phyloP scores from a whole-genome alignment of 1,139 yeast species.

The Kluyveromyces sp. region DNA sequence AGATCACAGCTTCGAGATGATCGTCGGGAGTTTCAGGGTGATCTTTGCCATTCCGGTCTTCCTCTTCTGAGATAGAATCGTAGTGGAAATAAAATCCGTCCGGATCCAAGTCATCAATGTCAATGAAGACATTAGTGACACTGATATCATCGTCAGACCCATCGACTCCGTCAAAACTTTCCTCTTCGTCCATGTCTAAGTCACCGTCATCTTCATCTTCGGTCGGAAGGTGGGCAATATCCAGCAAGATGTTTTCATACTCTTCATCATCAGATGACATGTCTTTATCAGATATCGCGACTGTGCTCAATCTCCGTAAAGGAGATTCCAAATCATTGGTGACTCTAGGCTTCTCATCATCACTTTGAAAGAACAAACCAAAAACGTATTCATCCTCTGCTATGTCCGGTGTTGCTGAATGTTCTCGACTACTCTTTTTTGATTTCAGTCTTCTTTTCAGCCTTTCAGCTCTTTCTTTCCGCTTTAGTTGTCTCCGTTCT shows the following conservation, averaged over 20 bases:
- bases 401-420: slow-evolving; percentile 18
- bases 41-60: slow-evolving; percentile 12
- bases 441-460: slow-evolving; percentile 14
- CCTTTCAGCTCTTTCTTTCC: slow-evolving; percentile 31
- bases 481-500: slow-evolving; percentile 31
- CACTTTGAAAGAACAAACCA: slow-evolving; percentile 30
- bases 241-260: slow-evolving; percentile 32
- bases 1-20: slow-evolving; percentile 23
- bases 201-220: slow-evolving; percentile 29
- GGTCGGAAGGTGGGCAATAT: slow-evolving; percentile 33
- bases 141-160: slow-evolving; percentile 29
- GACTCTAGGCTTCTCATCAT: slow-evolving; percentile 21
- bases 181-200: slow-evolving; percentile 14
- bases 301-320: slow-evolving; percentile 20
- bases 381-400: slow-evolving; percentile 30
- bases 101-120: slow-evolving; percentile 35
- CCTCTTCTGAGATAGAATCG: slow-evolving; percentile 28
- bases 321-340: slow-evolving; percentile 21
- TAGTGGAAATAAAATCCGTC: slow-evolving; percentile 34
- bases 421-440: slow-evolving; percentile 13
- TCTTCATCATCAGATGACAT: slow-evolving; percentile 33
- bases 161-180: slow-evolving; percentile 15
- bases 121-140: slow-evolving; percentile 32
- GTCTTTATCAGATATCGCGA: slow-evolving; percentile 32
- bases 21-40: slow-evolving; percentile 17